These are phyloP conservation scores for Inonotus obliquus DNA, from an alignment of 1,284 basidiomycete genomes.

Conservation along the genomic window DNA sequence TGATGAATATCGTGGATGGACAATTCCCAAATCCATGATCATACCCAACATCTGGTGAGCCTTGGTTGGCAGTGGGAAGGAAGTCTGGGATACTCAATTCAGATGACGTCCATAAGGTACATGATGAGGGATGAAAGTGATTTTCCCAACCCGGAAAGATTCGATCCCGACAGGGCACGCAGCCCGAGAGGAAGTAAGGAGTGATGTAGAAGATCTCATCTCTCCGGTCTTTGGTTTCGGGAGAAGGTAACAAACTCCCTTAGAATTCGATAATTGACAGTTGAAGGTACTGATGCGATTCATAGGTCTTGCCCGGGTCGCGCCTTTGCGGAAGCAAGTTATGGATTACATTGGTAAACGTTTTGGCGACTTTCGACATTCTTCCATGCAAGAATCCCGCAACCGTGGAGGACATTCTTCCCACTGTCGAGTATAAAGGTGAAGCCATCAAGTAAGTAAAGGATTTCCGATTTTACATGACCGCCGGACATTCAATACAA, in stretches of 20 bases:
- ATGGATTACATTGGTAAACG: constrained; percentile 20
- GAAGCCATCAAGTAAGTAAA: neutral
- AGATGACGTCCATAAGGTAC: neutral
- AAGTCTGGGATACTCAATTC: too few species aligned
- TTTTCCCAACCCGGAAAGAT: constrained; percentile 11
- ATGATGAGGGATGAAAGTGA: constrained; percentile 12
- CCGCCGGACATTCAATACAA: neutral
- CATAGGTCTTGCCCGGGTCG: constrained; percentile 21
- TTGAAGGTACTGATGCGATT: neutral
- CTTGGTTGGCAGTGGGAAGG: neutral
- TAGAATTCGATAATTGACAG: neutral
- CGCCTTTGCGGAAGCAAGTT: constrained; percentile 18
- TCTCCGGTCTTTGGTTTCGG: constrained; percentile 12
- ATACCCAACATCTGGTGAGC: constrained; percentile 6
- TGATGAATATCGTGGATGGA: constrained; percentile 1
- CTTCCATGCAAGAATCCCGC: neutral
- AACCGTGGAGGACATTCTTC: neutral
- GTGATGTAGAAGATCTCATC: neutral
- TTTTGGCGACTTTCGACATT: constrained; percentile 22
- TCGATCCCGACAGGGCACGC: constrained; percentile 7
- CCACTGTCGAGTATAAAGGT: neutral
- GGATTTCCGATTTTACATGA: too few species aligned
- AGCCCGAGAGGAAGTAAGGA: neutral
- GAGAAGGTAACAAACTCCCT: constrained; percentile 7
- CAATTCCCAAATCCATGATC: constrained; percentile 5